Base-by-base conservation (phyloP, 73 alveolate species). In the Urostyla sp. region DNA sequence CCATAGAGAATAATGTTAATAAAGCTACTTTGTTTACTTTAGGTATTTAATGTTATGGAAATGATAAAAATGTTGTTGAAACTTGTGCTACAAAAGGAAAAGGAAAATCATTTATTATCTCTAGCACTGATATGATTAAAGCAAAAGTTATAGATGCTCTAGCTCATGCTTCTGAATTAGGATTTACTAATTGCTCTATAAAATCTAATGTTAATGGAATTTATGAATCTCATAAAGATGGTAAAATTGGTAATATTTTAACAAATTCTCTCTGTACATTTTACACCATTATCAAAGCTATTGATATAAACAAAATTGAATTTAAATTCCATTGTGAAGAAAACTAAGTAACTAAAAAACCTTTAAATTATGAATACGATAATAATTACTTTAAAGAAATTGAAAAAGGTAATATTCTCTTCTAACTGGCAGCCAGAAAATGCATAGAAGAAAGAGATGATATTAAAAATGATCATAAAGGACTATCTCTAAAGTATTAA, bases 1-100 rank as follows among this genome's bases (percentile, higher is more conserved):
- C n/a, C n/a, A n/a, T n/a, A n/a, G n/a, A n/a, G n/a, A n/a, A n/a
- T 11, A 38, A 80, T 67, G 20, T 28, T 38, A 32, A 81, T 60
- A 30, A 16, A 35, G 67, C 82, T 66, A 38, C 83, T 45, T 87
- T 92, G 52, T 96, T 89, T 57, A 55, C 98, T 27, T 84, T 89
- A 59, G 98, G 98, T 13, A 73, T 92, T 24, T 96, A 96, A 4
- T 45, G 67, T 31, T 81, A 88, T 24, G 88, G 82, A 74, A 88
- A 91, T n/a, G n/a, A n/a, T 51, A 83, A 48, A 54, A 31, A 67
- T 27, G 87, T 93, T 32, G 94, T 93, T 36, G 53, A 69, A 75
- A 86, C 45, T 23, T 18, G 55, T 24, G 85, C 93, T 23, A 73
- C 45, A 32, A 80, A 88, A 6, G 96, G 98, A 10, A 75, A 84